phyloP scores from a whole-genome alignment of 495 filamentous ascomycete genomes.

The Penicillium alfredii region DNA sequence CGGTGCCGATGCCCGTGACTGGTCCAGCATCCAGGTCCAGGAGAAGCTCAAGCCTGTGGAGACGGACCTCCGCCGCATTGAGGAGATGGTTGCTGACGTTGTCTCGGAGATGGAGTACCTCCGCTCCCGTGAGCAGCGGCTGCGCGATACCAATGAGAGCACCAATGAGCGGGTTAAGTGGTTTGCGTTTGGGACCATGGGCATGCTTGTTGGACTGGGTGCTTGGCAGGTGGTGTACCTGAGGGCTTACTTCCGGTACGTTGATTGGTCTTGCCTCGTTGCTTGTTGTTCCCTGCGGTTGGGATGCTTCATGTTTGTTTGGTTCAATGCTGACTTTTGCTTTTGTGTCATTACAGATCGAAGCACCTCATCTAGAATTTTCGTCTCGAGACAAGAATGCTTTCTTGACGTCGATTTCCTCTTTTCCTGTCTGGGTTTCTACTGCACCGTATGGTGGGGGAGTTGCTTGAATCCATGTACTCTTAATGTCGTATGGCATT shows the following conservation, averaged over 20 bases:
- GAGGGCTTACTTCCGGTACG: conserved; percentile 88
- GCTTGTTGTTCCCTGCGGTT: too few species aligned
- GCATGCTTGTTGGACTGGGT: conserved; percentile 82
- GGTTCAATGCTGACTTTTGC: conserved; percentile 1
- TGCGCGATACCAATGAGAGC: conserved; percentile 98
- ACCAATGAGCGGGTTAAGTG: conserved; percentile 98
- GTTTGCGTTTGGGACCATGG: conserved; percentile 95
- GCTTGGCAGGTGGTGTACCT: conserved; percentile 97
- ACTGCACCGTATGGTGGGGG: conserved; percentile 14
- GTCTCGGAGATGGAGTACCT: conserved; percentile 92
- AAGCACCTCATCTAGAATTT: conserved; percentile 74
- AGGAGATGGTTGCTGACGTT: conserved; percentile 77
- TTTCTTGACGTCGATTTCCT: conserved; percentile 12
- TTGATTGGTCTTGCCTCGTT: conserved; percentile 5
- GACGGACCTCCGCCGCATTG: conserved; percentile 88
- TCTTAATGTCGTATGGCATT: conserved; percentile 29
- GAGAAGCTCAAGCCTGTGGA: conserved; percentile 98
- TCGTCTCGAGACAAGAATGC: conserved; percentile 7
- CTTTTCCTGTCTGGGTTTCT: conserved; percentile 7
- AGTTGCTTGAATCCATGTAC: conserved; percentile 22
- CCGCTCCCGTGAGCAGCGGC: conserved; percentile 81
- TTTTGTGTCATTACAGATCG: too few species aligned
- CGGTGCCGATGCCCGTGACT: conserved; percentile 96
- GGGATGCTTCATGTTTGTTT: too few species aligned
- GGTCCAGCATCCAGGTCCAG: conserved; percentile 89